phyloP scores from a whole-genome alignment of 805 yeast genomes.

The Cyberlindnera subsufficiens region DNA sequence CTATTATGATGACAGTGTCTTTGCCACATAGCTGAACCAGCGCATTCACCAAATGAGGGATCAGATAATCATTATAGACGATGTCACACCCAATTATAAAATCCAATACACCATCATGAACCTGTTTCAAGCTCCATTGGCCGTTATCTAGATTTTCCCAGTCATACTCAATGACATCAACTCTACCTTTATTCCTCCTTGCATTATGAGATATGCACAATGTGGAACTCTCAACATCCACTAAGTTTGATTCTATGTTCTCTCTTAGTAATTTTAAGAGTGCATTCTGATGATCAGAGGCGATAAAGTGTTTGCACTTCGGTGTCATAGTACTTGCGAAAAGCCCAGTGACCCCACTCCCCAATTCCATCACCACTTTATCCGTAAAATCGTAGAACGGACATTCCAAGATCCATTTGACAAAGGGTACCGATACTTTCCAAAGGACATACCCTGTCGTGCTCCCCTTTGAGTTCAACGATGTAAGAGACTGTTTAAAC shows the following conservation, averaged over 20 bases:
- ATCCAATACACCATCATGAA: constrained; percentile 29
- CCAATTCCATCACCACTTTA: constrained; percentile 45
- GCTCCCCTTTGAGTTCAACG: constrained; percentile 26
- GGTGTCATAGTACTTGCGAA: constrained; percentile 36
- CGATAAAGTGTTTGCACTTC: constrained; percentile 34
- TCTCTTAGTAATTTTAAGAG: constrained; percentile 37
- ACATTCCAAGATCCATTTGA: constrained; percentile 43
- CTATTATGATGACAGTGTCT: constrained; percentile 33
- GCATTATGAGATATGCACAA: constrained; percentile 6
- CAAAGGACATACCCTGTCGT: constrained; percentile 66
- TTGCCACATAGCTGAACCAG: constrained; percentile 30
- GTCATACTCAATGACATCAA: constrained; percentile 50
- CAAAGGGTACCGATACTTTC: constrained; percentile 43
- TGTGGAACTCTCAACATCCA: constrained; percentile 21
- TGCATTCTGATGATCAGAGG: constrained; percentile 54
- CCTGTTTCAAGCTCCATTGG: constrained; percentile 14
- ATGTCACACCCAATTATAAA: constrained; percentile 59
- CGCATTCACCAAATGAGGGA: constrained; percentile 43
- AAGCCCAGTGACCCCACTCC: constrained; percentile 56
- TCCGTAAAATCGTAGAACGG: constrained; percentile 10
- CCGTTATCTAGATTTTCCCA: constrained; percentile 51
- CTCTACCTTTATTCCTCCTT: constrained; percentile 3
- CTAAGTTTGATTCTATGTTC: constrained; percentile 39
- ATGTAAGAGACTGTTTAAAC: constrained; percentile 29
- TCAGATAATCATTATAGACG: constrained; percentile 55